Percentiles rank a stretch among this genome's conserved stretches.
Evolutionary conservation across 768 basidiomycete species (phyloP).

Genomic region (Harrya chromipes): DNA sequence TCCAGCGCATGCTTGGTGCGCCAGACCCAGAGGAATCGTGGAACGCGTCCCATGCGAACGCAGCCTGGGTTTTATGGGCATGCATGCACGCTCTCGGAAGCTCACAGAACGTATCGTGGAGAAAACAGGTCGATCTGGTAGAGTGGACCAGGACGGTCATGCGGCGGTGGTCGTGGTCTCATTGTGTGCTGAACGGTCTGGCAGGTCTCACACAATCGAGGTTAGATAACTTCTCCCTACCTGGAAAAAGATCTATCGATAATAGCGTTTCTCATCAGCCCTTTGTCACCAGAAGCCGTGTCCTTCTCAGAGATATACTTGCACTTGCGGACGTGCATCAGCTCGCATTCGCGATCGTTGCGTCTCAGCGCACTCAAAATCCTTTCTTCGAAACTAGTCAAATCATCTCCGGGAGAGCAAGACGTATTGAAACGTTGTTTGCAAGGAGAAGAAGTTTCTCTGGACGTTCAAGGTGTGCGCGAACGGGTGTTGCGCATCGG

Average conservation of each 20-base stretch:
- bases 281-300: conserved; percentile 22
- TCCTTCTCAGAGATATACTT: conserved; percentile 52
- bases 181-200: conserved; percentile 53
- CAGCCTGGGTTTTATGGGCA: conserved; percentile 57
- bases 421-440: conserved; percentile 66
- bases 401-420: conserved; percentile 39
- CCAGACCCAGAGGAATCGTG: conserved; percentile 30
- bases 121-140: conserved; percentile 41
- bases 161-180: conserved; percentile 57
- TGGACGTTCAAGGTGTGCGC: conserved; percentile 78
- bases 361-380: conserved; percentile 66
- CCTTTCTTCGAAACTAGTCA: conserved; percentile 51
- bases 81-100: conserved; percentile 49
- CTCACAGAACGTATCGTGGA: conserved; percentile 46
- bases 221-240: conserved; percentile 29
- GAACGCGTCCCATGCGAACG: conserved; percentile 36
- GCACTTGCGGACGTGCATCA: conserved; percentile 48
- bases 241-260: not conserved
- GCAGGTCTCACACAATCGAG: conserved; percentile 45
- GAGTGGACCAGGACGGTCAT: conserved; percentile 47
- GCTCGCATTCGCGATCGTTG: conserved; percentile 69
- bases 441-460: conserved; percentile 74
- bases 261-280: conserved; percentile 9
- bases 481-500: conserved; percentile 81
- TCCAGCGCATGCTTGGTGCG: conserved; percentile 39